Percentiles rank a stretch among this genome's conserved stretches.
These are phyloP conservation scores for Aristolochia contorta DNA, from an alignment of 164 flowering plant genomes.

Conservation along the genomic window DNA sequence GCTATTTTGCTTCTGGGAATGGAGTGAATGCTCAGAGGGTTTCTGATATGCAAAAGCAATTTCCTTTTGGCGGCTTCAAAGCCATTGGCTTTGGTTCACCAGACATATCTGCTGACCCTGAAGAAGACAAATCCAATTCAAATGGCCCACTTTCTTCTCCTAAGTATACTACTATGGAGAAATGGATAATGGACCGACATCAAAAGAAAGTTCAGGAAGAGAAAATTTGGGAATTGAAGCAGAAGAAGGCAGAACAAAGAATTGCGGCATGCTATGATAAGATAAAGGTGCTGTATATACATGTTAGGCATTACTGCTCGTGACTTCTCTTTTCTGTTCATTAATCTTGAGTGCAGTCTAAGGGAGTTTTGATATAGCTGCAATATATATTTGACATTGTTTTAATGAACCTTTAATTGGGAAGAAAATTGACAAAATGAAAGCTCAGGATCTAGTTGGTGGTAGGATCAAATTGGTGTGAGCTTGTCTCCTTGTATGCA, in stretches of 20 bases:
- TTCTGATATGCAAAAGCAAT: conserved; percentile 19
- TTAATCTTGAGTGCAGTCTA: too few relatives aligned
- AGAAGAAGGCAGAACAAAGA: conserved; percentile 55
- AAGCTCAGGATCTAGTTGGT: too few relatives aligned
- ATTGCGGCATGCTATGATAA: conserved; percentile 43
- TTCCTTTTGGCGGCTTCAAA: conserved; percentile 21
- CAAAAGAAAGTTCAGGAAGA: conserved; percentile 50
- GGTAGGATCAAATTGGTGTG: background rate
- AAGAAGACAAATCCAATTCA: conserved; percentile 33
- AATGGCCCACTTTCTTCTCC: conserved; percentile 41
- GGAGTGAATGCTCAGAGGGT: conserved; percentile 16
- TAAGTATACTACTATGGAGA: conserved; percentile 69
- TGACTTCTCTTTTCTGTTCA: too few relatives aligned
- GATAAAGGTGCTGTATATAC: conserved; percentile 50
- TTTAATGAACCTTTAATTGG: too few relatives aligned
- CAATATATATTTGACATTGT: too few relatives aligned
- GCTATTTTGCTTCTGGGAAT: conserved; percentile 3
- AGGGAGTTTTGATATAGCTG: too few relatives aligned
- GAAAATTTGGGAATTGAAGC: conserved; percentile 54
- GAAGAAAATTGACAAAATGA: too few relatives aligned
- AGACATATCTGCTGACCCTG: conserved; percentile 22
- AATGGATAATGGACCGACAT: conserved; percentile 73
- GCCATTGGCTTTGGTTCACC: conserved; percentile 6
- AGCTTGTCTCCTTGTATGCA: background rate
- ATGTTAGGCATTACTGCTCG: background rate